Base-by-base conservation (phyloP, 2,329 filamentous ascomycete species). In the Sporothrix euskadiensis region DNA sequence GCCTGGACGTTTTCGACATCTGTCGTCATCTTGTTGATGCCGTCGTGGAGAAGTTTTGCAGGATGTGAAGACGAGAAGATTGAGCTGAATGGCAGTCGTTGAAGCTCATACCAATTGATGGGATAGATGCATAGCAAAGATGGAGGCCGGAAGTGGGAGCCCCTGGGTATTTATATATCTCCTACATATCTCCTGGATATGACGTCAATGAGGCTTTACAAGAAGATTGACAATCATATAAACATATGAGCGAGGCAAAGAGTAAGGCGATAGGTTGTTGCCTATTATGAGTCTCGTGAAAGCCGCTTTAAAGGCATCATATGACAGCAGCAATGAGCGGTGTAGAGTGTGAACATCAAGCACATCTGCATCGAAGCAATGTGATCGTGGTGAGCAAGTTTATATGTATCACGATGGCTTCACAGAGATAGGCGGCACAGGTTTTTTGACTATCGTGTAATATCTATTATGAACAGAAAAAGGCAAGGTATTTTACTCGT, bases 401-500 rank as follows among this genome's bases (percentile, higher is more conserved):
- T 19, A 10, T 8, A 10, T 56, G 7, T 3, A 10, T 22, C 8
- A n/a, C 26, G 10, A 22, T 56, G 52, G 19, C 16, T 19, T 49
- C 44, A 49, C 44, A 49, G 41, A 49, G 44, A 14, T 49, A 49
- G 52, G 26, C 10, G 12, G 52, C 9, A 56, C n/a, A 26, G 9
- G 6, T 26, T 7, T 56, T 30, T 47, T 66, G 39, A 30, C 16
- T 30, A 66, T 30, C 39, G 30, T 47, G 32, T 22, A 47, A 16
- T 47, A 39, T 66, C 30, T 22, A 66, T 30, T 65, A n/a, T 49
- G 14, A 49, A 65, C 39, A 65, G 22, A 47, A 66, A 66, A 26
- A 54, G 52, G 44, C 44, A 30, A 54, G 26, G 26, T 52, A 52
- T 30, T 30, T 22, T 69, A 69, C 44, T 69, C 44, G 44, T 69